Evolutionary conservation across 2,329 filamentous ascomycete genomes (phyloP).

Genomic region (Bipolaris gigantea): DNA sequence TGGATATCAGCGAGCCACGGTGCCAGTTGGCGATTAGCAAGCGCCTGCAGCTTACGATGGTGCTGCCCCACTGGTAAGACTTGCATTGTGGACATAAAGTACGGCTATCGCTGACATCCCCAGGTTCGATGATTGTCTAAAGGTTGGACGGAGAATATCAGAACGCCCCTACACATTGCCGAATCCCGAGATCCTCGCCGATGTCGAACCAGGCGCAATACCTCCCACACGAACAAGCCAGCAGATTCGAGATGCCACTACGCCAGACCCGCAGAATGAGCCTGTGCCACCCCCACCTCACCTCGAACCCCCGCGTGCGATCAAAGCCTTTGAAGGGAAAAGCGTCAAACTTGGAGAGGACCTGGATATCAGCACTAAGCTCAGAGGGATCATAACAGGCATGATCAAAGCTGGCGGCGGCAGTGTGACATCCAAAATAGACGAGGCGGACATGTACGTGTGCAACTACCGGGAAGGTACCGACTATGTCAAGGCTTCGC

Average conservation of each 20-base stretch:
- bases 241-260: slow-evolving; percentile 39
- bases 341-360: slow-evolving; percentile 77
- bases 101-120: slow-evolving; percentile 14
- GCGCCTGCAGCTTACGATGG: slow-evolving; percentile 73
- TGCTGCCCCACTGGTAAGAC: slow-evolving; percentile 85
- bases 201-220: slow-evolving; percentile 27
- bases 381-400: slow-evolving; percentile 67
- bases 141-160: slow-evolving; percentile 85
- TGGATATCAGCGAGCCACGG: slow-evolving; percentile 74
- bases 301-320: slow-evolving; percentile 31
- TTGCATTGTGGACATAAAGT: background rate
- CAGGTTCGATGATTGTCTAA: slow-evolving; percentile 96
- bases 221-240: slow-evolving; percentile 53
- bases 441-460: slow-evolving; percentile 78
- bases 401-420: slow-evolving; percentile 76
- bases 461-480: slow-evolving; percentile 83
- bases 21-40: slow-evolving; percentile 65
- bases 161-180: slow-evolving; percentile 85
- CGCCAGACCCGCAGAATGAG: slow-evolving; percentile 34
- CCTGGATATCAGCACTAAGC: slow-evolving; percentile 67
- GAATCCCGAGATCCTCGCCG: slow-evolving; percentile 73
- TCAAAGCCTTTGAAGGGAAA: slow-evolving; percentile 73
- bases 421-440: slow-evolving; percentile 63
- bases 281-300: slow-evolving; percentile 24
- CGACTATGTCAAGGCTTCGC: slow-evolving; percentile 76